A percentile compares a stretch with the other conserved stretches of the same genome.
phyloP scores from a whole-genome alignment of 1,139 yeast genomes.

The Zygoascus meyerae region DNA sequence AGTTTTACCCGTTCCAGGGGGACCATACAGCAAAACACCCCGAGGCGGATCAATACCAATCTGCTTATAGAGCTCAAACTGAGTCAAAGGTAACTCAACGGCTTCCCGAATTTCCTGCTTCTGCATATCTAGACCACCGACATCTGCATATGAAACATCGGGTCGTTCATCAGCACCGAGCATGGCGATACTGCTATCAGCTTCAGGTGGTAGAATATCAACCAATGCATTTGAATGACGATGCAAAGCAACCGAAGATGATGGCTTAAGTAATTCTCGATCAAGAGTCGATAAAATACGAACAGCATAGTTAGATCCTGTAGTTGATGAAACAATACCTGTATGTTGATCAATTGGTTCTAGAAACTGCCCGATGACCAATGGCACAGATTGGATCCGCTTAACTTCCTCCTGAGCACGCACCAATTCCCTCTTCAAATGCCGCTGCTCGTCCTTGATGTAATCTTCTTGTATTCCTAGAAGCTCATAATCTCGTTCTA shows the following conservation, averaged over 20 bases:
- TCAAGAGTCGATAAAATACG: slow-evolving; percentile 90
- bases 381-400: slow-evolving; percentile 93
- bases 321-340: slow-evolving; percentile 94
- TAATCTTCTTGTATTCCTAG: slow-evolving; percentile 87
- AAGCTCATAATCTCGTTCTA: slow-evolving; percentile 84
- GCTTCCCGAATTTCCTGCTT: slow-evolving; percentile 98
- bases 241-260: slow-evolving; percentile 93
- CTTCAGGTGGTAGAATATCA: slow-evolving; percentile 97
- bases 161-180: slow-evolving; percentile 93
- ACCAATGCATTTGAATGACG: slow-evolving; percentile 98
- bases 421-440: slow-evolving; percentile 84
- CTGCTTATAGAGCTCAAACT: slow-evolving; percentile 91
- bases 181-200: slow-evolving; percentile 92
- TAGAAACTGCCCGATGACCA: slow-evolving; percentile 95
- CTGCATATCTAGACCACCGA: slow-evolving; percentile 98
- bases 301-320: slow-evolving; percentile 96
- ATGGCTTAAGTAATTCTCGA: slow-evolving; percentile 88
- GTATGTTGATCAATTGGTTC: slow-evolving; percentile 97
- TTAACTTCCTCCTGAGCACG: slow-evolving; percentile 98
- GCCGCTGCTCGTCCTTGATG: slow-evolving; percentile 96
- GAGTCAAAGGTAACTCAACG: slow-evolving; percentile 93
- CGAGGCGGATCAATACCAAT: slow-evolving; percentile 99
- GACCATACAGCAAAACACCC: slow-evolving; percentile 94
- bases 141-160: slow-evolving; percentile 77
- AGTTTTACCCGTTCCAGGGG: slow-evolving; percentile 99